phyloP scores from a whole-genome alignment of 768 basidiomycete species.

The Suillus brevipes region DNA sequence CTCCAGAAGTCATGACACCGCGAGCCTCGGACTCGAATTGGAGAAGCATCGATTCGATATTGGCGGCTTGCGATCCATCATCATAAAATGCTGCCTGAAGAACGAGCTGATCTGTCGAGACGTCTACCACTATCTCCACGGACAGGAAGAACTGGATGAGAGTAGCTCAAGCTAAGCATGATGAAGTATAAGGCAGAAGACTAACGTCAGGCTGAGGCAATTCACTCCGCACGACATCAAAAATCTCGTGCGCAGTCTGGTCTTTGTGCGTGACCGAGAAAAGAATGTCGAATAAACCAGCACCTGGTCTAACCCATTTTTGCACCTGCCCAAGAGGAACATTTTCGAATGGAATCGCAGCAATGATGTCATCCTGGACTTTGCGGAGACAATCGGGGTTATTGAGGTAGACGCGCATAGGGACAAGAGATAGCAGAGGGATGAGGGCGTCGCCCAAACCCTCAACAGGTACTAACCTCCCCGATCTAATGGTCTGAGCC shows the following conservation, averaged over 20 bases:
- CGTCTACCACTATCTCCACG: slow-evolving; percentile 27
- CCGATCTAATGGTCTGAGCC: slow-evolving; percentile 32
- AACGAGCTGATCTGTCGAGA: slow-evolving; percentile 16
- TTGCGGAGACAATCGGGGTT: slow-evolving; percentile 18
- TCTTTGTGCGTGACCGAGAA: slow-evolving; percentile 33
- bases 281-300: slow-evolving; percentile 29
- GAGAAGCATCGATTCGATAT: slow-evolving; percentile 23
- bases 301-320: slow-evolving; percentile 28
- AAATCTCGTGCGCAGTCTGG: slow-evolving; percentile 17
- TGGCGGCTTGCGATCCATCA: slow-evolving; percentile 15
- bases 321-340: slow-evolving; percentile 32
- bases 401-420: slow-evolving; percentile 24
- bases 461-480: slow-evolving; percentile 29
- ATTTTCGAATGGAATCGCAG: slow-evolving; percentile 29
- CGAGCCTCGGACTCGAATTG: slow-evolving; percentile 28
- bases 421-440: slow-evolving; percentile 31
- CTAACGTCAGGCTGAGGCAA: slow-evolving; percentile 34
- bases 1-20: slow-evolving; percentile 14
- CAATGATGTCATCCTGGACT: slow-evolving; percentile 30
- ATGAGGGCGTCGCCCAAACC: slow-evolving; percentile 22
- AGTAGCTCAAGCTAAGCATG: background rate
- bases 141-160: slow-evolving; percentile 24
- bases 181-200: background rate
- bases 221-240: slow-evolving; percentile 30
- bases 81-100: slow-evolving; percentile 26